A percentile compares a stretch with the other conserved stretches of the same genome.
These are phyloP conservation scores for Penicillium cinerascens DNA, from an alignment of 495 filamentous ascomycete genomes.

Conservation along the genomic window DNA sequence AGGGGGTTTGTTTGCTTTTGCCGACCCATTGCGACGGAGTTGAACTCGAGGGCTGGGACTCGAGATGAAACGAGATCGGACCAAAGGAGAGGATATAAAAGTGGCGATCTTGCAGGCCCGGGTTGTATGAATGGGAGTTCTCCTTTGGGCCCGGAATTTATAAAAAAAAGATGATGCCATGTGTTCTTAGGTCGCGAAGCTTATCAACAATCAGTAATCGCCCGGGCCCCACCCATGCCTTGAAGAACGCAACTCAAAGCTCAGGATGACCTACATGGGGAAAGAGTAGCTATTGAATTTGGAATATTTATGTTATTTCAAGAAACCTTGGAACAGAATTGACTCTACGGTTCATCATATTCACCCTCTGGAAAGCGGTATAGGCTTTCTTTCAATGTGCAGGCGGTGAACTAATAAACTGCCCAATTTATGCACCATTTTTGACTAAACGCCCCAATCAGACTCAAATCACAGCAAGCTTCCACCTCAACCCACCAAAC, in stretches of 20 bases:
- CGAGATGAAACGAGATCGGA: not conserved
- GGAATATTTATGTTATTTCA: not conserved
- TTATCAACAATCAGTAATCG: conserved; percentile 22
- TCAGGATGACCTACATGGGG: not conserved
- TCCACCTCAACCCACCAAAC: not conserved
- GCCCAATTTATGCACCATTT: conserved; percentile 2
- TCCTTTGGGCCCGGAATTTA: conserved; percentile 7
- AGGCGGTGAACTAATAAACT: conserved; percentile 19
- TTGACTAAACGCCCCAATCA: not conserved
- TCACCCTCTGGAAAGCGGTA: conserved; percentile 12
- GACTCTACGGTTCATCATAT: not conserved
- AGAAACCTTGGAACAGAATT: not conserved
- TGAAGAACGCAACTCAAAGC: conserved; percentile 4
- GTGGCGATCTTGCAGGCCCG: not conserved
- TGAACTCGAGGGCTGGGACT: not conserved
- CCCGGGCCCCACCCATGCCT: conserved; percentile 17
- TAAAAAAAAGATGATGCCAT: conserved; percentile 35
- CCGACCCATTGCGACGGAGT: conserved; percentile 57
- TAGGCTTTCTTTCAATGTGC: not conserved
- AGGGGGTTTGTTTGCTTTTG: conserved; percentile 66
- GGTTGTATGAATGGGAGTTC: not conserved
- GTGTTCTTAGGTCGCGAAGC: conserved; percentile 35
- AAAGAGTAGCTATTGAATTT: not conserved
- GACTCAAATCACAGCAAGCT: not conserved
- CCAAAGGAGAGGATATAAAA: not conserved